Evolutionary conservation across 768 basidiomycete species (phyloP).

Genomic region (Gymnopilus dilepis): DNA sequence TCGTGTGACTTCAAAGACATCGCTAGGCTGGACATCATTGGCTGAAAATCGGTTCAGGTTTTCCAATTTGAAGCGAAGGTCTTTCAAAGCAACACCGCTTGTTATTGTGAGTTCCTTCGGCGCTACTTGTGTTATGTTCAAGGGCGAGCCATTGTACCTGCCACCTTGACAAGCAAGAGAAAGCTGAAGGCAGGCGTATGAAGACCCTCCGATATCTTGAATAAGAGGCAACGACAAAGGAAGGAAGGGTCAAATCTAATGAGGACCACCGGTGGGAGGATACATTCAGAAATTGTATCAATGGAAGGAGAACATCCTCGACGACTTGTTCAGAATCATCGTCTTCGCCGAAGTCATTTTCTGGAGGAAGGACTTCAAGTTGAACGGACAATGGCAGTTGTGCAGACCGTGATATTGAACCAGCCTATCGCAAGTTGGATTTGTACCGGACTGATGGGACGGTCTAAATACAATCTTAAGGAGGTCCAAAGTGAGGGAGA

Average conservation of each 20-base stretch:
- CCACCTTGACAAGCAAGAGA: no score
- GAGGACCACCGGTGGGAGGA: no score
- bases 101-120: background rate
- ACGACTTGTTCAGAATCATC: no score
- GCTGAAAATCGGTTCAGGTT: background rate
- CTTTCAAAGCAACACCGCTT: background rate
- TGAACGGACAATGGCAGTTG: background rate
- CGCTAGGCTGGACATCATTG: background rate
- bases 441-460: background rate
- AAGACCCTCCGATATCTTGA: no score
- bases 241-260: no score
- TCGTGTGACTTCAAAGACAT: background rate
- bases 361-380: background rate
- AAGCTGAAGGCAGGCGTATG: no score
- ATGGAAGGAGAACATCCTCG: no score
- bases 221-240: no score
- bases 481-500: background rate
- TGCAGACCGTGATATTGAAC: background rate
- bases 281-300: no score
- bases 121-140: background rate
- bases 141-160: no score
- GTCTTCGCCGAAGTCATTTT: no score
- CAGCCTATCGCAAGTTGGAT: background rate
- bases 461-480: background rate
- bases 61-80: background rate